Percentiles rank a stretch among this genome's conserved stretches.
Evolutionary conservation across 257 asterid genomes (phyloP).

Genomic region (Solanum virginianum): DNA sequence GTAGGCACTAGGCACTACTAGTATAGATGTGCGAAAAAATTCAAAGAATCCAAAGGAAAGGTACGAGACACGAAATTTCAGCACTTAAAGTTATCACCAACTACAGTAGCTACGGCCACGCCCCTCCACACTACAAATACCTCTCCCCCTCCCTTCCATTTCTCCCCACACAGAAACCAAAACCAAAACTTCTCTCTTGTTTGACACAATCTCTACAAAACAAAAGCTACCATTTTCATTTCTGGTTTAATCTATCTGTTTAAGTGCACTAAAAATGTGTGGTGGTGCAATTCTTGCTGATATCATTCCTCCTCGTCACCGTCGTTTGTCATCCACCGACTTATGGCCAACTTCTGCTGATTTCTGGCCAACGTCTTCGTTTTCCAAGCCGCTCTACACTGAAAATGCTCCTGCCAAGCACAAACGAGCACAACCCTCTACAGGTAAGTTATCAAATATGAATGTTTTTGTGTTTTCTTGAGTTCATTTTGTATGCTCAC

Average conservation of each 20-base stretch:
- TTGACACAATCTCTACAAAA: background rate
- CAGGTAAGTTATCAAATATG: conserved; percentile 18
- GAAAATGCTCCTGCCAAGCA: background rate
- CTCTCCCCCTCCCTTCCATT: background rate
- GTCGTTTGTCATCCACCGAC: conserved; percentile 29
- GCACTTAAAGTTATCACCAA: background rate
- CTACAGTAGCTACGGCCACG: background rate
- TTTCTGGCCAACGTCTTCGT: conserved; percentile 29
- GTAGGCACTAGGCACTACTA: background rate
- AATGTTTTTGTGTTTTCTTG: background rate
- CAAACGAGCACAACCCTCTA: conserved; percentile 22
- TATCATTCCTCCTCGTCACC: conserved; percentile 37
- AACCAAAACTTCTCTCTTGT: background rate
- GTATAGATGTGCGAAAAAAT: background rate
- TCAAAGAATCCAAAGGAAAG: background rate
- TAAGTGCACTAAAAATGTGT: conserved; percentile 34
- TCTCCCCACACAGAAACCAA: background rate
- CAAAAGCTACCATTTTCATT: background rate
- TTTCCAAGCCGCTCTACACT: background rate
- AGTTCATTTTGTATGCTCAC: background rate
- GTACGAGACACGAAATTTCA: background rate
- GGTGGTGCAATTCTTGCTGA: conserved; percentile 68
- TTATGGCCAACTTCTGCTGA: conserved; percentile 31
- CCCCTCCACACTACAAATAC: background rate
- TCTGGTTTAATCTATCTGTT: background rate